Percentiles rank a stretch among this genome's conserved stretches.
These are phyloP conservation scores for Rubia peregrina DNA, from an alignment of 305 asterid genomes.

Conservation along the genomic window DNA sequence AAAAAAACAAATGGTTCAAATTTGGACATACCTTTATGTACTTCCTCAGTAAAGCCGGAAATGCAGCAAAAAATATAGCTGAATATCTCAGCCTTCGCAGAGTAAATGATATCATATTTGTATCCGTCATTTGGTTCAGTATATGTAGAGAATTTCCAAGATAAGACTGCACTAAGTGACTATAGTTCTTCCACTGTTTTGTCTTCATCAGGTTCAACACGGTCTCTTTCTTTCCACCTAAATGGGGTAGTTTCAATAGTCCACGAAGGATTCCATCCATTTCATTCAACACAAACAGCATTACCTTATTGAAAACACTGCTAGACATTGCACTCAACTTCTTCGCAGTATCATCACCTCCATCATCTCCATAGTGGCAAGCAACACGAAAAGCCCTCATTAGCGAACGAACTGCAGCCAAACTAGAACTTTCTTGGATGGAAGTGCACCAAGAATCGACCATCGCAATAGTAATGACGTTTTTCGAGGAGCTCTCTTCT, in stretches of 20 bases:
- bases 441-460: conserved; percentile 75
- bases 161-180: conserved; percentile 79
- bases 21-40: conserved; percentile 56
- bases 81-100: conserved; percentile 62
- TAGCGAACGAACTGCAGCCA: conserved; percentile 68
- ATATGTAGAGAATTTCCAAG: conserved; percentile 87
- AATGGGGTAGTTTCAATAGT: conserved; percentile 50
- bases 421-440: conserved; percentile 44
- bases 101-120: conserved; percentile 76
- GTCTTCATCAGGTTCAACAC: conserved; percentile 48
- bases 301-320: conserved; percentile 73
- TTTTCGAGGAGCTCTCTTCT: conserved; percentile 39
- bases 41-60: conserved; percentile 82
- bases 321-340: conserved; percentile 77
- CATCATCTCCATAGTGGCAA: conserved; percentile 90
- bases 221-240: conserved; percentile 68
- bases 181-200: conserved; percentile 69
- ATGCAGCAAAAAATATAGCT: conserved; percentile 68
- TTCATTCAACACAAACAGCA: conserved; percentile 73
- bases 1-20: background rate
- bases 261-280: conserved; percentile 87
- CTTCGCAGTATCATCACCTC: conserved; percentile 47
- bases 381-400: conserved; percentile 78
- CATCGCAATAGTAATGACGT: conserved; percentile 65
- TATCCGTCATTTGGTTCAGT: conserved; percentile 88